Conservation (phyloP, 306 rosid genomes). For the Senna siamea region DNA sequence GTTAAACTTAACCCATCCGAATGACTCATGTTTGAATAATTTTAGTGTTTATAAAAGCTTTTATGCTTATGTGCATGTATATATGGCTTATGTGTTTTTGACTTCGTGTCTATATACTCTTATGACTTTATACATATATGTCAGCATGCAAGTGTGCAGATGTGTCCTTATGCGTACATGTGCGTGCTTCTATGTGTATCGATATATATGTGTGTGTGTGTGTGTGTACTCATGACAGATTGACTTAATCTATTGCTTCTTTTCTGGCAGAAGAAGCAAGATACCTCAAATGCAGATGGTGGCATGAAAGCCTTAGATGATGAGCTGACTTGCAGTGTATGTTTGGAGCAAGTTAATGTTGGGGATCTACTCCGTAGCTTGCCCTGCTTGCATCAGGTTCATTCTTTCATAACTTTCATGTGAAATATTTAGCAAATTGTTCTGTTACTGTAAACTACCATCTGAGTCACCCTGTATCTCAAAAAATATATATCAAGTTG, state of each 20-base stretch:
- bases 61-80: no score
- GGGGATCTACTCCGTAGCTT: conserved; percentile 95
- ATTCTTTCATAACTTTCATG: background rate
- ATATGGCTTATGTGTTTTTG: no score
- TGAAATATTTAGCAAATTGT: background rate
- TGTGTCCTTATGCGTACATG: no score
- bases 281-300: conserved; percentile 52
- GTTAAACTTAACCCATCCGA: no score
- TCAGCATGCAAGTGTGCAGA: no score
- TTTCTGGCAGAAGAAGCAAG: conserved; percentile 66
- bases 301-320: conserved; percentile 67
- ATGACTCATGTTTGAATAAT: no score
- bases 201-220: no score
- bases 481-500: background rate
- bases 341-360: conserved; percentile 89
- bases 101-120: no score
- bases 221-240: no score
- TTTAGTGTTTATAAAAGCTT: no score
- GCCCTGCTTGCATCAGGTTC: conserved; percentile 97
- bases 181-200: no score
- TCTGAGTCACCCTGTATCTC: background rate
- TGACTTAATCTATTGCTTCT: conserved; percentile 7
- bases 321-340: conserved; percentile 95
- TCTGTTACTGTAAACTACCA: background rate
- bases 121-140: no score